Base-by-base conservation (phyloP, 768 basidiomycete genomes). In the Leccinum subgranulosum region DNA sequence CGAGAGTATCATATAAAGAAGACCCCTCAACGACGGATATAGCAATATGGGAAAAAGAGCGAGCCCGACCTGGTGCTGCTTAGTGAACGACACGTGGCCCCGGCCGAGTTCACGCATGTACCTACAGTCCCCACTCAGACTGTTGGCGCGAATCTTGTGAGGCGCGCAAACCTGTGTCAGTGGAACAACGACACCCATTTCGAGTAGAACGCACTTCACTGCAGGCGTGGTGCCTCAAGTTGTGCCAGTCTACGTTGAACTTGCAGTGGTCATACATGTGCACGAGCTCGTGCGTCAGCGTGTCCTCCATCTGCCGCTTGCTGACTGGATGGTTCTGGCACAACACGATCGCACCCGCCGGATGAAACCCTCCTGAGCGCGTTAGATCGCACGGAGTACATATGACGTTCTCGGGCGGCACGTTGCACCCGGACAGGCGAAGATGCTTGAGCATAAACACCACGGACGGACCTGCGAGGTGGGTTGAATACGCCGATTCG, bases 231-330 rank as follows among this genome's bases (percentile, higher is more conserved):
- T 97, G 94, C 57, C 93, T 77, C 55, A 98, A 69, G 73, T 98
- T 90, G 49, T 72, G 74, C 94, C 92, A 97, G 71, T 97, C 86
- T 1, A 97, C 90, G 60, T 93, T 91, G 77, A 98, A 98, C 72
- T 86, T 85, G 74, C 92, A 90, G 60, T 96, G 91, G 72, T 99
- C 97, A 69, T 91, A 98, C 82, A 94, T 86, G 69, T 98, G 97
- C 25, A 98, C 75, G 48, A 98, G 82, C 70, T 99, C 97, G 67
- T 99, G 97, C 21, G 90, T 82, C 33, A 99, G 76, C 29, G 95
- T 96, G 66, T 92, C 84, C 73, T 98, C 94, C 89, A 95, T 88
- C 64, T 97, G 94, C 34, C 81, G 82, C 69, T 92, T 87, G 71
- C 79, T 83, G 70, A 85, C 81, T 65, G 94, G 89, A 49, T 87